Base-by-base conservation (phyloP, 495 filamentous ascomycete species). In the Xylaria intraflava region DNA sequence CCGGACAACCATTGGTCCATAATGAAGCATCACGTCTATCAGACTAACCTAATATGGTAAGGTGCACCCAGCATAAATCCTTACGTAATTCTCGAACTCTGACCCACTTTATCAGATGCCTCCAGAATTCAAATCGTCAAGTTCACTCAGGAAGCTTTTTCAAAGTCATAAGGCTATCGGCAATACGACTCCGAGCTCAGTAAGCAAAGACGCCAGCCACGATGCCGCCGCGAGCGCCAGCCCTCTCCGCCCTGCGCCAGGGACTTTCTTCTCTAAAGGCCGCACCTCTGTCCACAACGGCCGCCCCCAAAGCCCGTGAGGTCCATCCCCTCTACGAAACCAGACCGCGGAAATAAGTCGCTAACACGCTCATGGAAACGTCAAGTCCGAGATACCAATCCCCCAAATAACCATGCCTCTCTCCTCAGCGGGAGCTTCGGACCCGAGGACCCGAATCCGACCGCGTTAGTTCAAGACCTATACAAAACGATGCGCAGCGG, bases 151-250 rank as follows among this genome's bases (percentile, higher is more conserved):
- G 39, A 29, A 43, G 30, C 50, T 38, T 53, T 53, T 53, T 31
- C 11, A 36, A 33, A 33, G 9, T 20, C n/a, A 49, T 3, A n/a
- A n/a, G n/a, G n/a, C n/a, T n/a, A n/a, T n/a, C n/a, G n/a, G n/a
- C n/a, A n/a, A n/a, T n/a, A n/a, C n/a, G n/a, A n/a, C n/a, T n/a
- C n/a, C n/a, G n/a, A n/a, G n/a, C n/a, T n/a, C n/a, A n/a, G n/a
- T n/a, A n/a, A n/a, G n/a, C n/a, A n/a, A n/a, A n/a, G n/a, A n/a
- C n/a, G 53, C 40, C 27, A 24, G 33, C 41, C 48, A 68, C 55
- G 44, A 68, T 68, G 66, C 55, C 66, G 19, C 66, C 64, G 1
- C 56, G 61, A 46, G 51, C 65, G 53, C 53, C 66, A 1, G 12
- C 55, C 4, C 56, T 55, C 6, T 16, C 51, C 40, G 51, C 64